These are phyloP conservation scores for Albizia julibrissin DNA, from an alignment of 306 rosid species.

Conservation along the genomic window DNA sequence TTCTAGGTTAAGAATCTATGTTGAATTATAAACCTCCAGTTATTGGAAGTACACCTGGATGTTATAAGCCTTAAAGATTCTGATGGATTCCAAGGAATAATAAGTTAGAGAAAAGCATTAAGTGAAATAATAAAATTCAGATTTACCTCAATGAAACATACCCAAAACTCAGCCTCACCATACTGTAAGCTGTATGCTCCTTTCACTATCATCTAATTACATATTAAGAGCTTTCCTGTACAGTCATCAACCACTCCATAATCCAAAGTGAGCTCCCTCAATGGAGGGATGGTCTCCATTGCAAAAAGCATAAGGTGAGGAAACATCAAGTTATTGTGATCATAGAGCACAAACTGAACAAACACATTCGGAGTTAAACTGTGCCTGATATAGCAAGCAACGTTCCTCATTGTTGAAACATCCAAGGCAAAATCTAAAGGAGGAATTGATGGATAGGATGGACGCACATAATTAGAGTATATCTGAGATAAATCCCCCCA, in stretches of 20 bases:
- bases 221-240: constrained; percentile 82
- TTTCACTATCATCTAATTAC: constrained; percentile 55
- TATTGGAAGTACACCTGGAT: constrained; percentile 11
- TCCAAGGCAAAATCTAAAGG: constrained; percentile 91
- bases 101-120: neutral
- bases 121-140: constrained; percentile 11
- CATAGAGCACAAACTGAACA: constrained; percentile 86
- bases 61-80: constrained; percentile 15
- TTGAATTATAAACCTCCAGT: neutral
- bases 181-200: constrained; percentile 39
- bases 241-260: constrained; percentile 89
- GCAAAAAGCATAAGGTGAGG: constrained; percentile 96
- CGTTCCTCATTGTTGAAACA: constrained; percentile 90
- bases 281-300: constrained; percentile 93
- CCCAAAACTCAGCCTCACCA: constrained; percentile 48
- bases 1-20: constrained; percentile 6
- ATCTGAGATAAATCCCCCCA: constrained; percentile 95
- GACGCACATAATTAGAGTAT: constrained; percentile 61
- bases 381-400: constrained; percentile 93
- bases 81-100: neutral
- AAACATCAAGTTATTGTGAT: constrained; percentile 93
- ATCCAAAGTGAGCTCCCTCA: constrained; percentile 96
- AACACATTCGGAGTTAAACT: constrained; percentile 77
- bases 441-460: constrained; percentile 81
- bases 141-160: constrained; percentile 54